Evolutionary conservation across 805 yeast species (phyloP).

Genomic region (Yarrowia sp.): DNA sequence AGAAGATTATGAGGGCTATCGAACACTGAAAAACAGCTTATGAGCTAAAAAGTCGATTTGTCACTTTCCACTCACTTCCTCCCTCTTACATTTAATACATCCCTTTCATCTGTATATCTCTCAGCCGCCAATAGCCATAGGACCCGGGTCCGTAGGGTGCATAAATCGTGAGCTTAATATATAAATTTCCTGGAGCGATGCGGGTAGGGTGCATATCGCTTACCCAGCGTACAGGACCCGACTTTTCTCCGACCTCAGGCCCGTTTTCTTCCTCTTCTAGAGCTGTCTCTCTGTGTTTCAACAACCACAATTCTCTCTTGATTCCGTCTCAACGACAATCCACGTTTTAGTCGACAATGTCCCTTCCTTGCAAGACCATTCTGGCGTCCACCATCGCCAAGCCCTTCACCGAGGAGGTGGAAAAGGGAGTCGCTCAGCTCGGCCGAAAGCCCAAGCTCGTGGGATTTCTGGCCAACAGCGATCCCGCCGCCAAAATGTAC

Average conservation of each 20-base stretch:
- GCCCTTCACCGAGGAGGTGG: conserved; percentile 75
- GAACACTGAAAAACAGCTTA: too few species aligned
- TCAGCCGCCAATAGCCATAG: conserved; percentile 22
- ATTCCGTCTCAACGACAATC: background rate
- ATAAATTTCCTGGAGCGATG: conserved; percentile 29
- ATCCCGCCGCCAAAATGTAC: conserved; percentile 94
- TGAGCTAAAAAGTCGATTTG: too few species aligned
- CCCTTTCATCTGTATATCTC: background rate
- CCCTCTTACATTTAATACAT: conserved; percentile 20
- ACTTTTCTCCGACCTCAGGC: background rate
- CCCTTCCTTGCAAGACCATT: conserved; percentile 58
- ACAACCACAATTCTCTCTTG: conserved; percentile 3
- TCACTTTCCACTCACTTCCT: background rate
- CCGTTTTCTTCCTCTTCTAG: background rate
- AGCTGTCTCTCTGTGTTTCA: conserved; percentile 22
- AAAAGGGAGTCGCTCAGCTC: conserved; percentile 60
- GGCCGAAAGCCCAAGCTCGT: conserved; percentile 75
- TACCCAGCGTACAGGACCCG: conserved; percentile 12
- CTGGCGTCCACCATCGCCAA: conserved; percentile 89
- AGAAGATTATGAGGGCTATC: background rate
- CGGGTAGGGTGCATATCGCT: conserved; percentile 9
- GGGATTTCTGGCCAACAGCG: conserved; percentile 89
- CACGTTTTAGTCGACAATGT: conserved; percentile 6
- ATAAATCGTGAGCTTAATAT: conserved; percentile 7
- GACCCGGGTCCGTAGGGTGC: conserved; percentile 34